Evolutionary conservation across 2,329 filamentous ascomycete genomes (phyloP).

Genomic region (Purpureocillium lavendulum): DNA sequence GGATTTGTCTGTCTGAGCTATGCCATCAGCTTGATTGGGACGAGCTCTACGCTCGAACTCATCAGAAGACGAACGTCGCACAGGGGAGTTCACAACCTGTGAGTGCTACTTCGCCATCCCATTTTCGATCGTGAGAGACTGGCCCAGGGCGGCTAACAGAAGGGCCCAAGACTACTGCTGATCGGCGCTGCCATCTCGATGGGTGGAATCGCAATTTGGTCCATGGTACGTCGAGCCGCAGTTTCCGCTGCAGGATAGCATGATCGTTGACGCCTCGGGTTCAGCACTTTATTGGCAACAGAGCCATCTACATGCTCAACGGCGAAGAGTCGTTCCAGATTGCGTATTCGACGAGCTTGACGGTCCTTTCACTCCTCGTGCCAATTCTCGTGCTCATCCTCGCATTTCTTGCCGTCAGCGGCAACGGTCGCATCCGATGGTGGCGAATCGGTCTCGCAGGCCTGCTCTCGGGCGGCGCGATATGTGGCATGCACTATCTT

Average conservation of each 20-base stretch:
- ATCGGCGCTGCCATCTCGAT: constrained; percentile 58
- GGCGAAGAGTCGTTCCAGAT: constrained; percentile 58
- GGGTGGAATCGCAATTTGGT: constrained; percentile 69
- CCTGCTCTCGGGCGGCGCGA: constrained; percentile 61
- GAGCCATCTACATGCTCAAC: constrained; percentile 61
- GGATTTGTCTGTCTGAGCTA: constrained; percentile 66
- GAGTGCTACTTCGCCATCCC: constrained; percentile 14
- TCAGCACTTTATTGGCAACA: constrained; percentile 56
- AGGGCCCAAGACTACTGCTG: constrained; percentile 45
- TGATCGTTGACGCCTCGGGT: background rate
- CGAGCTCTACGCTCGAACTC: constrained; percentile 71
- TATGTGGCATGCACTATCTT: constrained; percentile 79
- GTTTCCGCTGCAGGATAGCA: background rate
- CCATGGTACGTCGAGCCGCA: constrained; percentile 40
- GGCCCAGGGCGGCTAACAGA: background rate
- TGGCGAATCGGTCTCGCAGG: constrained; percentile 54
- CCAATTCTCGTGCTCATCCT: constrained; percentile 64
- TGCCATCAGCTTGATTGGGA: constrained; percentile 68
- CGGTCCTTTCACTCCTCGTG: constrained; percentile 67
- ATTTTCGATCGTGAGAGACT: background rate
- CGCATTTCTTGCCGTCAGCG: constrained; percentile 64
- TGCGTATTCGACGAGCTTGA: constrained; percentile 62
- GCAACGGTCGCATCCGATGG: constrained; percentile 45
- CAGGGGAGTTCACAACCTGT: constrained; percentile 63
- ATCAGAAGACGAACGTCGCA: constrained; percentile 67